Conservation (phyloP, 164 flowering plant species). For the Buxus sempervirens region DNA sequence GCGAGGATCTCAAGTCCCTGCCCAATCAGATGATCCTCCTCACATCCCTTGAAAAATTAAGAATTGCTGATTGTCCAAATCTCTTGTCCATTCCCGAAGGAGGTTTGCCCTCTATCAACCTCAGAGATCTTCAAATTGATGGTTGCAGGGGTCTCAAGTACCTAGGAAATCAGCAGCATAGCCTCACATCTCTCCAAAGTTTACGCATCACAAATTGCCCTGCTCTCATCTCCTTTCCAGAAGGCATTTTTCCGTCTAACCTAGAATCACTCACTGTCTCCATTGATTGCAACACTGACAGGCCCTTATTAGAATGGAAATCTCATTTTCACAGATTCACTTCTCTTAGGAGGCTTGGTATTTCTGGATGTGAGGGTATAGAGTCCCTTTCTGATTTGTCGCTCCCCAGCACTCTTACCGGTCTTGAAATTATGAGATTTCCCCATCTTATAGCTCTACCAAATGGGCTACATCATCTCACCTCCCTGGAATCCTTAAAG, state of each 20-base stretch:
- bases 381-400: slow-evolving; percentile 16
- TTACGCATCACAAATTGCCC: slow-evolving; percentile 9
- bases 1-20: slow-evolving; percentile 19
- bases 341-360: slow-evolving; percentile 6
- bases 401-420: slow-evolving; percentile 16
- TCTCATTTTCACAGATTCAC: slow-evolving; percentile 4
- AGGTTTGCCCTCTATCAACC: neutral
- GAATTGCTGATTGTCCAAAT: neutral
- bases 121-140: slow-evolving; percentile 8
- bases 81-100: neutral
- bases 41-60: neutral
- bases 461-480: slow-evolving; percentile 16
- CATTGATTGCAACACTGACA: too few relatives aligned
- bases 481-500: slow-evolving; percentile 10
- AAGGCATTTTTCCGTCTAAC: slow-evolving; percentile 10
- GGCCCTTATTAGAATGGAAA: too few relatives aligned
- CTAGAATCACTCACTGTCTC: slow-evolving; percentile 8
- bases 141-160: neutral
- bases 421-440: slow-evolving; percentile 10
- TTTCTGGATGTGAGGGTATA: slow-evolving; percentile 11
- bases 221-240: slow-evolving; percentile 13
- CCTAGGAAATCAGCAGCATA: slow-evolving; percentile 10
- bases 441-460: slow-evolving; percentile 17
- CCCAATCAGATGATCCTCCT: neutral
- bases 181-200: slow-evolving; percentile 4